These are phyloP conservation scores for Neonothopanus nambi DNA, from an alignment of 1,284 basidiomycete genomes.

Conservation along the genomic window DNA sequence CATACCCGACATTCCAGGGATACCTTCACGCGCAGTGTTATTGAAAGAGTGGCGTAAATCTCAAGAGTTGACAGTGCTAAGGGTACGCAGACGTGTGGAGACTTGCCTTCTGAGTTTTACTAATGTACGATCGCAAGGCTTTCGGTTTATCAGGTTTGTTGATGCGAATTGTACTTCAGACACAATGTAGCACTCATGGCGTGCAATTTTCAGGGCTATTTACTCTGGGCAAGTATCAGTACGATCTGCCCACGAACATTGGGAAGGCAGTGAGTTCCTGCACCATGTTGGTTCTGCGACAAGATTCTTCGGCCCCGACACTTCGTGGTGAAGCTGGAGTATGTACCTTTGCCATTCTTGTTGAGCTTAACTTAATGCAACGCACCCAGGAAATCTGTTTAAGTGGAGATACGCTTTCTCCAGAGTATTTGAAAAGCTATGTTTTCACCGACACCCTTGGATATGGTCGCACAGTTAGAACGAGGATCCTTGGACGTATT, in stretches of 20 bases:
- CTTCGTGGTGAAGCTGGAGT: constrained; percentile 14
- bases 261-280: not conserved
- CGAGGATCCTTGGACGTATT: not conserved
- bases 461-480: not conserved
- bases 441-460: not conserved
- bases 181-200: too few relatives aligned
- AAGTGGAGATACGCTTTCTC: not conserved
- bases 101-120: not conserved
- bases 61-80: not conserved
- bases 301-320: not conserved
- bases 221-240: not conserved
- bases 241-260: not conserved
- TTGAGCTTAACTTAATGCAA: not conserved
- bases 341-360: not conserved
- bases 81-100: not conserved
- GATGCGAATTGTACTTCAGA: too few relatives aligned
- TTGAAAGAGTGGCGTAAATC: not conserved
- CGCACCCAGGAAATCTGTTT: constrained; percentile 2
- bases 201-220: not conserved
- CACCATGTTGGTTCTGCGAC: not conserved
- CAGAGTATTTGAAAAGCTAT: not conserved
- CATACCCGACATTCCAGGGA: not conserved
- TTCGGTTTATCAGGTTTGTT: constrained; percentile 9
- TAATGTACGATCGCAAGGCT: not conserved
- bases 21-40: constrained; percentile 1